Evolutionary conservation across 306 rosid species (phyloP), one percentile per base, ranked within the genome.

Genomic region (Sophora flavescens): DNA sequence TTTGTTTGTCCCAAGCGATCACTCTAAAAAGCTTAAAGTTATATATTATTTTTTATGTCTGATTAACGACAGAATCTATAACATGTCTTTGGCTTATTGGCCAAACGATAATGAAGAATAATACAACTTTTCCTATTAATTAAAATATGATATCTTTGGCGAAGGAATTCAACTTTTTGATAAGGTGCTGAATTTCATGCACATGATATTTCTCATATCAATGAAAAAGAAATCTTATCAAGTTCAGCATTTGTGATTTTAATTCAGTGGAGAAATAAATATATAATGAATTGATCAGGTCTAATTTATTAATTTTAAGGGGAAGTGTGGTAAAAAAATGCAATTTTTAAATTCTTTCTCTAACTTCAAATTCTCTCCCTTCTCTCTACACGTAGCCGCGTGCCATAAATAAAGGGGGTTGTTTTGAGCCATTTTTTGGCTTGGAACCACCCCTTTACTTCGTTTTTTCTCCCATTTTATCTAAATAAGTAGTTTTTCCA

Each of bases 121-220:
- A 58, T 70, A 13, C 68, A 38, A 66, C 74, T 81, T 79, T 77
- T 82, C 61, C 82, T 74, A 82, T 1, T 84, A 76, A 82, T 1
- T 84, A 76, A 14, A 48, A 77, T 71, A 83, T 36, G 14, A 71
- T 89, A 88, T 91, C 91, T 85, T 79, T 59, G 39, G 54, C 87
- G 83, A 87, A 88, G 84, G 92, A 88, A 87, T 89, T 87, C 88
- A 56, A 52, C 91, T 84, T 88, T 93, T 70, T 30, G 67, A 70
- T 76, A 22, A 74, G 81, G 89, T 83, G 88, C 88, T 80, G 66
- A 74, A 57, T 66, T 85, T 71, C 84, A 80, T 73, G 84, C 85
- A 83, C 80, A 74, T 78, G 78, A 50, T 77, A 10, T 81, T 70
- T 84, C 26, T 68, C 15, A 72, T 45, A 73, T 51, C 58, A 52